A percentile compares a stretch with the other conserved stretches of the same genome.
Conservation (phyloP, 805 yeast species). For the Suhomyces pyralidae region DNA sequence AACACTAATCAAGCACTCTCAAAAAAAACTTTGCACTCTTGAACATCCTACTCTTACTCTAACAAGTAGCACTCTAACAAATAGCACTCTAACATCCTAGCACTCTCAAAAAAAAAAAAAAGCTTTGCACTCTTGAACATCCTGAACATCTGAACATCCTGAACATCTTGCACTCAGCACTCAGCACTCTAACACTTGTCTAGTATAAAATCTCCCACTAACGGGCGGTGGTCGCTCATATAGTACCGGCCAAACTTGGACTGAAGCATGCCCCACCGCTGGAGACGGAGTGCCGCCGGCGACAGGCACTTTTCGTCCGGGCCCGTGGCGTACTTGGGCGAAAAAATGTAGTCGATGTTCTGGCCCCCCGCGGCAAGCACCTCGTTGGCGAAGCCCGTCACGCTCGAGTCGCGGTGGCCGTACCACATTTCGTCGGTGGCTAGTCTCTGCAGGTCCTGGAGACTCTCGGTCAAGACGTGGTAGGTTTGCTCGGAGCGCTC, state of each 20-base stretch:
- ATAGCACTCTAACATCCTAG: no score
- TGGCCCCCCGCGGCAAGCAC: slow-evolving; percentile 23
- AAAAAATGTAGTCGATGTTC: slow-evolving; percentile 33
- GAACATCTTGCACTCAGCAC: no score
- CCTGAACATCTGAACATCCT: no score
- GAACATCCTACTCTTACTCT: no score
- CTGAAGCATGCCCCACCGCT: slow-evolving; percentile 30
- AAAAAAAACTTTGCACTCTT: no score
- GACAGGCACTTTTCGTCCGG: slow-evolving; percentile 14
- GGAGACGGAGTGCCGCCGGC: slow-evolving; percentile 13
- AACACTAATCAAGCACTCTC: no score
- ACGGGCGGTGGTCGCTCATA: slow-evolving; percentile 37
- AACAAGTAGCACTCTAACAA: no score
- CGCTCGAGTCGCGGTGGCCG: slow-evolving; percentile 29
- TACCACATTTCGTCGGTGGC: slow-evolving; percentile 22
- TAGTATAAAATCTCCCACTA: slow-evolving; percentile 26
- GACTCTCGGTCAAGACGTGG: slow-evolving; percentile 9
- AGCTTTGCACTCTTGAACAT: no score
- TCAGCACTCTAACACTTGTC: background rate
- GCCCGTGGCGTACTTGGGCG: slow-evolving; percentile 20
- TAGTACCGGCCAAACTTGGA: slow-evolving; percentile 31
- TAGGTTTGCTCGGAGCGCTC: slow-evolving; percentile 22
- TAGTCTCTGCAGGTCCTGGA: slow-evolving; percentile 18
- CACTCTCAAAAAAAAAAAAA: no score
- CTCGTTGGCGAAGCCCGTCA: slow-evolving; percentile 33